Evolutionary conservation across 2,329 filamentous ascomycete genomes (phyloP), one percentile per base, ranked within the genome.

Genomic region (Aphanocladium album): DNA sequence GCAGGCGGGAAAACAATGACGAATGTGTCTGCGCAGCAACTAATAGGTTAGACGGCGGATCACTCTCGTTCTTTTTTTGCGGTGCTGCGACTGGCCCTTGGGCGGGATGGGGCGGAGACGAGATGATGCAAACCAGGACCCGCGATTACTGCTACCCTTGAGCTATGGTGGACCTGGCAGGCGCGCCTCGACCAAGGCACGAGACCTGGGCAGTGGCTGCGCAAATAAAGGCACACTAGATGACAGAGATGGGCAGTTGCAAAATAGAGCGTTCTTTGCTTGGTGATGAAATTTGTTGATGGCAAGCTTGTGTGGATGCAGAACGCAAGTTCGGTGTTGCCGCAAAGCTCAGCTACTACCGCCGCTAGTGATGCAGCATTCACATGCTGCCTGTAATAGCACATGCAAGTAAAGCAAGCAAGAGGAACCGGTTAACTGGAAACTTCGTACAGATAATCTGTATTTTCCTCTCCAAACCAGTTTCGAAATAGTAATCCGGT

Each of bases 121-220:
- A 51, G 56, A 51, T 51, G 56, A 58, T 58, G 56, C 37, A 41
- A 58, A 58, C 35, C n/a, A 43, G 46, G 41, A 43, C 35, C 46
- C 23, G 56, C 33, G 54, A 57, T 49, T 49, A n/a, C 54, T 35
- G 54, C 56, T 51, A 58, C 56, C 46, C 46, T 19, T 27, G 46
- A 58, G 56, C 12, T 16, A 16, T 37, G 35, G 45, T 58, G 46
- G 45, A 41, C 21, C 45, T 47, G 14, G 35, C 21, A 47, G n/a
- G n/a, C n/a, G 30, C 19, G 4, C 19, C n/a, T 23, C 30, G 16
- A 49, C 43, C 30, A 49, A 49, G 54, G 27, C 41, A 47, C 27
- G 30, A 14, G 51, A 57, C 30, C 27, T 2, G 17, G 21, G 33
- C 43, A 6, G 21, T 27, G 30, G 19, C 16, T n/a, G n/a, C 9